Percentiles rank a stretch among this genome's conserved stretches.
Conservation (phyloP, 345 rosid species). For the Brassica incana region DNA sequence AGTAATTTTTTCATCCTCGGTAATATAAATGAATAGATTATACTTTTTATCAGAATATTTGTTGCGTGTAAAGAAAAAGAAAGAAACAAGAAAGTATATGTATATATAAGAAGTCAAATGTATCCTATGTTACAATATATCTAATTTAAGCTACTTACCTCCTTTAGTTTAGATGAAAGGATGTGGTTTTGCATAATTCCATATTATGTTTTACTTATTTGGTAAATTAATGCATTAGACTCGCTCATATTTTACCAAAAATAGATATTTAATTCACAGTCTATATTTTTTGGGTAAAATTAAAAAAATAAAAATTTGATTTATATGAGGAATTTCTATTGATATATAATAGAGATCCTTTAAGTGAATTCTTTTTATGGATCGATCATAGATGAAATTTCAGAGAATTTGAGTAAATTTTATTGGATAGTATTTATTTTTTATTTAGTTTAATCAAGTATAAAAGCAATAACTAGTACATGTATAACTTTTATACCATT, state of each 20-base stretch:
- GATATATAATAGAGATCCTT: neutral
- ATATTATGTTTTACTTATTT: neutral
- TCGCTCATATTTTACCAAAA: neutral
- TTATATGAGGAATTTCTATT: neutral
- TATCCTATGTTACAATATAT: no score
- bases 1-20: no score
- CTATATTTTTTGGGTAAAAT: neutral
- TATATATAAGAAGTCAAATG: no score
- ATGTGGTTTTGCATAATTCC: neutral
- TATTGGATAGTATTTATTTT: no score
- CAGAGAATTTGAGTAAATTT: neutral
- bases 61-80: no score
- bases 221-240: neutral
- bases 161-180: neutral
- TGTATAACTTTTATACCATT: neutral
- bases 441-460: neutral
- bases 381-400: neutral
- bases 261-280: neutral
- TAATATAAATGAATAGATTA: no score
- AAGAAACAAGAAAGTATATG: no score
- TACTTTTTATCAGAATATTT: no score
- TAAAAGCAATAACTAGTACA: no score
- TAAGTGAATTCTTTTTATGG: neutral
- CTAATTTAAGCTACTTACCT: no score
- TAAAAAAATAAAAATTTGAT: neutral